A percentile compares a stretch with the other conserved stretches of the same genome.
Evolutionary conservation across 495 filamentous ascomycete genomes (phyloP).

Genomic region (Paragyromitra xinjiangensis): DNA sequence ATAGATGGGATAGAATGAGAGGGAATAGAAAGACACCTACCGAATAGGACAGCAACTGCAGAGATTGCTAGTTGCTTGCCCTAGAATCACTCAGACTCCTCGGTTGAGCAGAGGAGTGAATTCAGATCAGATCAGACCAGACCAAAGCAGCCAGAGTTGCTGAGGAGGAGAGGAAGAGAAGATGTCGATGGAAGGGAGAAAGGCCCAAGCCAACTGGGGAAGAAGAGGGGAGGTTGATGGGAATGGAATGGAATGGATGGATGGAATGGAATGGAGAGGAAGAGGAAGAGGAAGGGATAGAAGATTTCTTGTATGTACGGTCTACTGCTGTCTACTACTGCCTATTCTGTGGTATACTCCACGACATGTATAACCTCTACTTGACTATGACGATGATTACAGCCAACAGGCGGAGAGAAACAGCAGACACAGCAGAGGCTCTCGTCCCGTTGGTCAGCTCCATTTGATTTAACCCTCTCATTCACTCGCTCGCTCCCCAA

Average conservation of each 20-base stretch:
- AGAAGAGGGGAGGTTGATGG: neutral
- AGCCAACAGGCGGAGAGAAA: constrained; percentile 3
- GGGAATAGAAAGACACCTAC: neutral
- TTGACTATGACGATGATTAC: neutral
- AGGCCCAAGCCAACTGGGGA: neutral
- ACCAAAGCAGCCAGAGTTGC: neutral
- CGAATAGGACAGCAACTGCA: neutral
- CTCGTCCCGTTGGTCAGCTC: neutral
- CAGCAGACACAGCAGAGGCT: neutral
- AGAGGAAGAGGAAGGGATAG: constrained; percentile 1
- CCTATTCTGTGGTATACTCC: neutral
- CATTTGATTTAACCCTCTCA: neutral
- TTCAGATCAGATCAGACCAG: neutral
- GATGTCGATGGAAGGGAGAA: neutral
- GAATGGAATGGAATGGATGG: neutral
- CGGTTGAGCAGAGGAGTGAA: neutral
- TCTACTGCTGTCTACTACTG: neutral
- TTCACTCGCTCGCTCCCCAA: neutral
- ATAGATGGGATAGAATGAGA: neutral
- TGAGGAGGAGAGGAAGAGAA: neutral
- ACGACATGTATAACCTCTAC: neutral
- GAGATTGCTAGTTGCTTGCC: neutral
- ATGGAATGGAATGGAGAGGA: neutral
- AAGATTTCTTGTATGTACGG: constrained; percentile 12
- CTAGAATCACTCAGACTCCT: neutral